These are phyloP conservation scores for Lasiosphaeris hirsuta DNA, from an alignment of 495 filamentous ascomycete species.

Conservation along the genomic window DNA sequence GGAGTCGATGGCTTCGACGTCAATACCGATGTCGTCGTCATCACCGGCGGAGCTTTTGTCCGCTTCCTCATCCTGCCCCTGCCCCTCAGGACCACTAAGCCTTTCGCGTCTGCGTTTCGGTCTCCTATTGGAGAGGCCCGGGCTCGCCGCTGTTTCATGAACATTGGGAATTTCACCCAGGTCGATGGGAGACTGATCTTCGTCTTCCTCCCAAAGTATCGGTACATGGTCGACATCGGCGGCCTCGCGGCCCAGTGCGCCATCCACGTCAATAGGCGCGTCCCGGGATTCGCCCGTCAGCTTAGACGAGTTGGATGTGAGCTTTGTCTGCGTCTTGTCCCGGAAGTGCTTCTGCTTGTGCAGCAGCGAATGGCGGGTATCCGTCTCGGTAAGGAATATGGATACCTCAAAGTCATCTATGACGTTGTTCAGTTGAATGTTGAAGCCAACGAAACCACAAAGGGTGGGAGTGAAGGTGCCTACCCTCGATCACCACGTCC, in stretches of 20 bases:
- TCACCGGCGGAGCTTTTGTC: conserved; percentile 28
- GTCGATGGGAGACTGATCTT: conserved; percentile 33
- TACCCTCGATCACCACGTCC: conserved; percentile 83
- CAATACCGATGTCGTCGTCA: conserved; percentile 15
- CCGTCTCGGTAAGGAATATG: conserved; percentile 85
- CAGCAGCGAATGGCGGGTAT: conserved; percentile 82
- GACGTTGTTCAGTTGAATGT: neutral
- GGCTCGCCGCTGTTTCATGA: conserved; percentile 31
- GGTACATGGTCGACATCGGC: conserved; percentile 37
- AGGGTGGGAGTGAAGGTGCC: conserved; percentile 7
- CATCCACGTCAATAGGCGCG: conserved; percentile 48
- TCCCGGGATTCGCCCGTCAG: conserved; percentile 55
- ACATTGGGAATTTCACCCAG: conserved; percentile 44
- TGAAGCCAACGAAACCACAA: neutral
- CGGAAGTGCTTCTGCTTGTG: conserved; percentile 74
- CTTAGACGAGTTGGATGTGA: conserved; percentile 56
- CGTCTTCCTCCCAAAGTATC: conserved; percentile 35
- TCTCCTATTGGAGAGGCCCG: conserved; percentile 30
- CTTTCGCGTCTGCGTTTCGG: conserved; percentile 23
- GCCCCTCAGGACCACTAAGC: conserved; percentile 7
- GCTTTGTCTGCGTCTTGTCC: conserved; percentile 48
- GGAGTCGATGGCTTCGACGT: conserved; percentile 6
- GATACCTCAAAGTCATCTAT: conserved; percentile 93
- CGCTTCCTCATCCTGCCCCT: conserved; percentile 14
- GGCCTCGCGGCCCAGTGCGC: conserved; percentile 26